Conservation (phyloP, 1,139 yeast genomes). For the Hansenula lynferdii region DNA sequence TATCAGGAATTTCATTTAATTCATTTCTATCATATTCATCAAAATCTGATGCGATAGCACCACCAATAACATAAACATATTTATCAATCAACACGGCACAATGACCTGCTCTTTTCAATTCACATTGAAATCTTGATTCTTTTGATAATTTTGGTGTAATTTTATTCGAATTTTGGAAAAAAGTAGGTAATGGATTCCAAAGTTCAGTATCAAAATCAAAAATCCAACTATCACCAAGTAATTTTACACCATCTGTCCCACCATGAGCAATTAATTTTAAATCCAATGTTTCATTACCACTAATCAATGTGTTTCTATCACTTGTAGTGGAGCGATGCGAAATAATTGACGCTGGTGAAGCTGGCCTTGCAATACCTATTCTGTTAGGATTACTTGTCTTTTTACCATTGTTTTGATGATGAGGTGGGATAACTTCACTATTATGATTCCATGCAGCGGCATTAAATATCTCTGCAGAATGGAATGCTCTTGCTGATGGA, state of each 20-base stretch:
- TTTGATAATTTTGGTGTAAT: not conserved
- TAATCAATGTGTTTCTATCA: not conserved
- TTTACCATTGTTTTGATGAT: not conserved
- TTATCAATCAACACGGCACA: slow-evolving; percentile 15
- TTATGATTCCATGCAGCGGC: slow-evolving; percentile 5
- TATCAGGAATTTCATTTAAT: slow-evolving; percentile 7
- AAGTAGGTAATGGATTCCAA: slow-evolving; percentile 31
- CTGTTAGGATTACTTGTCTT: slow-evolving; percentile 4
- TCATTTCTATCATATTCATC: not conserved
- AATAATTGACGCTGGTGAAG: slow-evolving; percentile 7
- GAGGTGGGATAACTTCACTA: no score
- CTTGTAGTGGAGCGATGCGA: not conserved
- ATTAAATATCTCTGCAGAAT: slow-evolving; percentile 21
- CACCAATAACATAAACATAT: slow-evolving; percentile 26
- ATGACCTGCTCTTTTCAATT: slow-evolving; percentile 14
- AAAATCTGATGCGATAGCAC: slow-evolving; percentile 14
- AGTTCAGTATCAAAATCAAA: slow-evolving; percentile 35
- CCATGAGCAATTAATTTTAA: slow-evolving; percentile 34
- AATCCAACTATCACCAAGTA: slow-evolving; percentile 44
- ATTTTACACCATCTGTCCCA: slow-evolving; percentile 35
- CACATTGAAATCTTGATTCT: slow-evolving; percentile 5
- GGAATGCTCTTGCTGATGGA: slow-evolving; percentile 33
- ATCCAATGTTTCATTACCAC: not conserved
- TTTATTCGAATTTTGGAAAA: slow-evolving; percentile 14
- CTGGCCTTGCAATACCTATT: slow-evolving; percentile 10